These are phyloP conservation scores for Nothopassalora personata DNA, from an alignment of 2,329 filamentous ascomycete species.

Conservation along the genomic window DNA sequence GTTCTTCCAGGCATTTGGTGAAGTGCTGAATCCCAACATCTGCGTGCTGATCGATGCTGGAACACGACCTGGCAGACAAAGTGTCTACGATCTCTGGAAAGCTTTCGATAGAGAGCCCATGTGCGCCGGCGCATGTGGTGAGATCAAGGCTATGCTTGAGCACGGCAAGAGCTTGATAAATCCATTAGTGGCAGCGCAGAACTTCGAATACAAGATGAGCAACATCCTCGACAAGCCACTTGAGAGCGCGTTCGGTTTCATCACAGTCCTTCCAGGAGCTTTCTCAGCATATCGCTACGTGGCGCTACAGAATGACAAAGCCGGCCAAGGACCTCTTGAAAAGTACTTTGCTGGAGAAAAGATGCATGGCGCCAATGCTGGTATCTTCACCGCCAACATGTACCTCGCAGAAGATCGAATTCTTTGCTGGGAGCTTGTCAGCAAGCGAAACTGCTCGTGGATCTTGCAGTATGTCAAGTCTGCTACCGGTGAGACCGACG, in stretches of 20 bases:
- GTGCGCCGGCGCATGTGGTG: conserved; percentile 94
- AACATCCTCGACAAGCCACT: conserved; percentile 98
- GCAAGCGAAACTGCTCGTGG: conserved; percentile 96
- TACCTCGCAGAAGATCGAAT: conserved; percentile 98
- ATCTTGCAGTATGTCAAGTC: conserved; percentile 98
- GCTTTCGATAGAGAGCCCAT: conserved; percentile 96
- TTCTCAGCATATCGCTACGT: conserved; percentile 98
- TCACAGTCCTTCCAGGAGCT: conserved; percentile 90
- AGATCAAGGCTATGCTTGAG: conserved; percentile 97
- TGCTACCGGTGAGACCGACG: conserved; percentile 92
- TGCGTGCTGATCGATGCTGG: conserved; percentile 94
- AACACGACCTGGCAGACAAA: conserved; percentile 87
- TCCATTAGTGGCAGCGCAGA: conserved; percentile 90
- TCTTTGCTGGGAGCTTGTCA: conserved; percentile 95
- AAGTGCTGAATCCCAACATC: conserved; percentile 88
- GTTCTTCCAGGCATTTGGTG: conserved; percentile 97
- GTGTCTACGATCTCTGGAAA: conserved; percentile 97
- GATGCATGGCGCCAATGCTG: conserved; percentile 85
- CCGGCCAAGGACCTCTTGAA: conserved; percentile 82
- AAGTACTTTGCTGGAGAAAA: conserved; percentile 98
- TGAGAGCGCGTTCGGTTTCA: conserved; percentile 96
- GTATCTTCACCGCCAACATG: conserved; percentile 99
- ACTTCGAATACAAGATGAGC: conserved; percentile 99
- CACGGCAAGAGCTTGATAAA: conserved; percentile 85
- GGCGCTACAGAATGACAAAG: conserved; percentile 94